A percentile compares a stretch with the other conserved stretches of the same genome.
phyloP scores from a whole-genome alignment of 2,329 filamentous ascomycete genomes.

The Calonectria hongkongensis region DNA sequence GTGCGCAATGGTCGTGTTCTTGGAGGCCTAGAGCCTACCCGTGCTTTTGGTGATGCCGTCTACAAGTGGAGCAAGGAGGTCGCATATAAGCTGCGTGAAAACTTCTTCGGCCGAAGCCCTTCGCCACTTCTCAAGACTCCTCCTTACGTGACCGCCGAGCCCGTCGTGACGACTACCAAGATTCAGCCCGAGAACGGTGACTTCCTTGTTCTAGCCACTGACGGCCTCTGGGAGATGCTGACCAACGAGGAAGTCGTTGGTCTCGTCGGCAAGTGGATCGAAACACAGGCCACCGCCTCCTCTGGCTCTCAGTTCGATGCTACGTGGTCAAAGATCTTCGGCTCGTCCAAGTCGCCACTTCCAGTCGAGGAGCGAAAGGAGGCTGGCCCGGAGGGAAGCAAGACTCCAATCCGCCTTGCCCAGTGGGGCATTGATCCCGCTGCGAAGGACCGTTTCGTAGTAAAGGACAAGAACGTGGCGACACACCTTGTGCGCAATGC shows the following conservation, averaged over 20 bases:
- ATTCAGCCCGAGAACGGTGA: conserved; percentile 93
- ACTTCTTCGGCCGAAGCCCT: conserved; percentile 90
- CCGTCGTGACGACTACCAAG: conserved; percentile 93
- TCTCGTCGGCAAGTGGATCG: conserved; percentile 96
- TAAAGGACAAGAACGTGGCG: conserved; percentile 96
- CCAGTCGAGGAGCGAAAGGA: conserved; percentile 82
- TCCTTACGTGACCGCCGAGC: conserved; percentile 97
- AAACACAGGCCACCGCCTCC: conserved; percentile 77
- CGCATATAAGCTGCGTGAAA: conserved; percentile 85
- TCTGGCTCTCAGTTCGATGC: conserved; percentile 80
- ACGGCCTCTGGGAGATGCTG: conserved; percentile 99
- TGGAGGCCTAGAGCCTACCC: conserved; percentile 92
- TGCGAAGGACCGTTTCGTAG: conserved; percentile 88
- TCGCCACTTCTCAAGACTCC: conserved; percentile 89
- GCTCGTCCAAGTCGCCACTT: conserved; percentile 71
- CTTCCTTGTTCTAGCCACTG: conserved; percentile 96
- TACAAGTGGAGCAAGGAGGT: conserved; percentile 97
- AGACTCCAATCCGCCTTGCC: conserved; percentile 88
- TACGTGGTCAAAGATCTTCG: conserved; percentile 81
- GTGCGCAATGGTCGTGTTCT: conserved; percentile 92
- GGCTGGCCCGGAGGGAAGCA: conserved; percentile 79
- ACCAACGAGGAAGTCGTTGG: conserved; percentile 99
- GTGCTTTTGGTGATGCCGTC: conserved; percentile 95
- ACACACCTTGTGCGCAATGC: conserved; percentile 97
- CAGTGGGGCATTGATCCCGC: conserved; percentile 91